These are phyloP conservation scores for Cyberlindnera maritima DNA, from an alignment of 805 yeast species.

Conservation along the genomic window DNA sequence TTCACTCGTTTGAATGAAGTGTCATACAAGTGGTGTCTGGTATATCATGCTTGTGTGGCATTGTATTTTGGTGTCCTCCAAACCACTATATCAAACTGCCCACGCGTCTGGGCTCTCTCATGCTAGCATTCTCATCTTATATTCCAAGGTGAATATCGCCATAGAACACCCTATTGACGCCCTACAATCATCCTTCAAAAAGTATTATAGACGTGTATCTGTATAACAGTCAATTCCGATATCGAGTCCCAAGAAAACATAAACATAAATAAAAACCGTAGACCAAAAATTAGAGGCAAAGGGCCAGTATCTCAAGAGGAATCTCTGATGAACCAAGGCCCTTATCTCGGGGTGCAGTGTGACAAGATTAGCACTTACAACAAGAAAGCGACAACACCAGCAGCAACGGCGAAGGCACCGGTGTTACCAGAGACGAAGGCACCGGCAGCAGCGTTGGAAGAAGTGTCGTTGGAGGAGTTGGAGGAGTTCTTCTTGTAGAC, in stretches of 20 bases:
- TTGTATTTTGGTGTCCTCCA: too few species aligned
- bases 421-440: conserved; percentile 17
- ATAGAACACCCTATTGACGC: neutral
- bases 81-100: too few species aligned
- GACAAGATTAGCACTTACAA: conserved; percentile 14
- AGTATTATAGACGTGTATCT: neutral
- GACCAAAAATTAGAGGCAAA: neutral
- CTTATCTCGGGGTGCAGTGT: neutral
- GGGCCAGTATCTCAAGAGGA: too few species aligned
- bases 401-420: conserved; percentile 25
- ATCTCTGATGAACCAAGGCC: too few species aligned
- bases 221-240: neutral
- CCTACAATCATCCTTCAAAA: too few species aligned
- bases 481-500: conserved; percentile 18
- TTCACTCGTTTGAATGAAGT: too few species aligned
- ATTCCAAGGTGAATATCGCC: neutral
- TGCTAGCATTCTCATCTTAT: too few species aligned
- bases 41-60: too few species aligned
- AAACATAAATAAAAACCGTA: conserved; percentile 1
- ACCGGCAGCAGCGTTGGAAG: conserved; percentile 27
- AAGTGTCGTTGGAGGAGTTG: conserved; percentile 26
- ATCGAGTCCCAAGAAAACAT: neutral
- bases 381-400: conserved; percentile 28
- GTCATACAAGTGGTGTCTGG: too few species aligned
- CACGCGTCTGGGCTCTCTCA: too few species aligned